Evolutionary conservation across 495 filamentous ascomycete genomes (phyloP).

Genomic region (Penicillium cataractarum): DNA sequence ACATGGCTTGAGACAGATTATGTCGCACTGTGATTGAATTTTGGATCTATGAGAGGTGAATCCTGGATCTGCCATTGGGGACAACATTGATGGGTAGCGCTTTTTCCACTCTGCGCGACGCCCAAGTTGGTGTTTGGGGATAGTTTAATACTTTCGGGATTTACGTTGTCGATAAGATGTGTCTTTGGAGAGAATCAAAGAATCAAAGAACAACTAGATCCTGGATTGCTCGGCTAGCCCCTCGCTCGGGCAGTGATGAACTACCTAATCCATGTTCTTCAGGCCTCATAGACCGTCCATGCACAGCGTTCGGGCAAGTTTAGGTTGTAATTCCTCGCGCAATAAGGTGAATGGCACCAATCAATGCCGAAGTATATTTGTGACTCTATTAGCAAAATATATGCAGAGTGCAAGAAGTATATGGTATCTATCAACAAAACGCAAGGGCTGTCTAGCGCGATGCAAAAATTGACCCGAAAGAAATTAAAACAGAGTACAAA

Average conservation of each 20-base stretch:
- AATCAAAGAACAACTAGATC: not conserved
- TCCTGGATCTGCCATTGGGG: not conserved
- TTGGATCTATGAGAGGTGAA: not conserved
- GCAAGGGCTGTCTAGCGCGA: not conserved
- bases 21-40: not conserved
- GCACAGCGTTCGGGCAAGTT: not conserved
- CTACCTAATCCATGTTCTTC: not conserved
- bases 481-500: not conserved
- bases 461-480: not conserved
- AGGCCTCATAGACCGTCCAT: not conserved
- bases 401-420: not conserved
- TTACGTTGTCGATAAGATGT: not conserved
- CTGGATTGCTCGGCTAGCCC: not conserved
- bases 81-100: not conserved
- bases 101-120: not conserved
- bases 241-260: not conserved
- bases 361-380: not conserved
- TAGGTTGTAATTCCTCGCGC: no score
- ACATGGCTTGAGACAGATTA: not conserved
- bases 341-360: not conserved
- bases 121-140: no score
- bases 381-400: not conserved
- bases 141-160: not conserved
- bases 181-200: not conserved
- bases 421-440: constrained; percentile 3